Evolutionary conservation across 169 alveolate species (phyloP).

Genomic region (Eimeria tenella): DNA sequence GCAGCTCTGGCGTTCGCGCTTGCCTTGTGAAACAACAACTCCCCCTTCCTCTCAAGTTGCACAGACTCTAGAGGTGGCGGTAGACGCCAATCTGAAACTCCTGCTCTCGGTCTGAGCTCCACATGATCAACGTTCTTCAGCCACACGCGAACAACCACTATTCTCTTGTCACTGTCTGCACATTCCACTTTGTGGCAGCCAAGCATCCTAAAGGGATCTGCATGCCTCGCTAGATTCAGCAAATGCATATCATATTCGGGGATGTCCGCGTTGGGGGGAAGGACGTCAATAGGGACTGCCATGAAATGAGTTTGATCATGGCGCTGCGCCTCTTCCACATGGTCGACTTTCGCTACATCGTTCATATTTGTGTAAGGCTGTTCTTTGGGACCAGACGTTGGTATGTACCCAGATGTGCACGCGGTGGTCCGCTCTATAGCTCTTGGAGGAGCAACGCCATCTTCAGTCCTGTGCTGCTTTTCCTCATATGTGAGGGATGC

Average conservation of each 20-base stretch:
- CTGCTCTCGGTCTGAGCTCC: slow-evolving; percentile 63
- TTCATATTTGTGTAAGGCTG: slow-evolving; percentile 69
- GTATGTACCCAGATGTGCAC: slow-evolving; percentile 53
- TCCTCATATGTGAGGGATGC: neutral
- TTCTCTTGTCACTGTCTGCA: neutral
- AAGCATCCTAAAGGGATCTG: slow-evolving; percentile 75
- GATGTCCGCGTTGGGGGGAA: slow-evolving; percentile 57
- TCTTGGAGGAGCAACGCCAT: neutral
- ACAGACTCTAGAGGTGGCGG: slow-evolving; percentile 39
- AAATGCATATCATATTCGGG: slow-evolving; percentile 73
- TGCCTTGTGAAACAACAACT: slow-evolving; percentile 31
- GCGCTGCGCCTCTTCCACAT: slow-evolving; percentile 66
- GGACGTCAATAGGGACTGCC: slow-evolving; percentile 62
- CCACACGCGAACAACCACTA: slow-evolving; percentile 60
- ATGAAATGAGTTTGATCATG: slow-evolving; percentile 71
- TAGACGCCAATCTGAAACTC: slow-evolving; percentile 41
- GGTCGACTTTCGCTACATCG: slow-evolving; percentile 66
- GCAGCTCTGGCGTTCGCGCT: neutral
- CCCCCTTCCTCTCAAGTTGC: slow-evolving; percentile 48
- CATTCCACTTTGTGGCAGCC: slow-evolving; percentile 72
- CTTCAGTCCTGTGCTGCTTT: neutral
- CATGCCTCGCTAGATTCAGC: slow-evolving; percentile 72
- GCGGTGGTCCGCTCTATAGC: slow-evolving; percentile 46
- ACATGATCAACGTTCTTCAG: slow-evolving; percentile 57
- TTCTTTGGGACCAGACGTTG: slow-evolving; percentile 71